Evolutionary conservation across 306 rosid genomes (phyloP).

Genomic region (Corylus americana): DNA sequence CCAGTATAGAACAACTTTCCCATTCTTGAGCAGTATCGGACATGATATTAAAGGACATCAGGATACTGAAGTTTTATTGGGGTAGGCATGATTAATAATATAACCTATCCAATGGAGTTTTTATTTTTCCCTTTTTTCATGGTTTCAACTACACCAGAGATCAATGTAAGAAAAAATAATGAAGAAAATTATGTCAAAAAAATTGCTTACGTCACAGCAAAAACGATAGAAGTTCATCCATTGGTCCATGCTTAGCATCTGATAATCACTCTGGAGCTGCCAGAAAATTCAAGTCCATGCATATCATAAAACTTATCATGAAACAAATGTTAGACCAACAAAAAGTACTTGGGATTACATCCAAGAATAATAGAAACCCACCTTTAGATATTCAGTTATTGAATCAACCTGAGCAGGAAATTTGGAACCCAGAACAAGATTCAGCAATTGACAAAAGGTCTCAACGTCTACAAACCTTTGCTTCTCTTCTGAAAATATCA

Average conservation of each 20-base stretch:
- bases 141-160: background rate
- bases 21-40: background rate
- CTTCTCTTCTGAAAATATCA: constrained; percentile 56
- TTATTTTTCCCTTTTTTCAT: background rate
- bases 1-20: background rate
- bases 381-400: constrained; percentile 59
- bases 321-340: background rate
- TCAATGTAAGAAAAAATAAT: background rate
- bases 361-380: constrained; percentile 20
- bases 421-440: constrained; percentile 48
- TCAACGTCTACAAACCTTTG: constrained; percentile 69
- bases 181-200: background rate
- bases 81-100: background rate
- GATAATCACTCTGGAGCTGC: constrained; percentile 64
- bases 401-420: constrained; percentile 49
- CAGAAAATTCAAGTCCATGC: constrained; percentile 20
- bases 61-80: background rate
- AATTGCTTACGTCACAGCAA: constrained; percentile 54
- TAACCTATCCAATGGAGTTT: background rate
- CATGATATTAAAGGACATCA: background rate
- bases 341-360: background rate
- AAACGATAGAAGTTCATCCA: constrained; percentile 61
- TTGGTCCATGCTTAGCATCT: constrained; percentile 59
- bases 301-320: constrained; percentile 26
- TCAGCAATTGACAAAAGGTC: constrained; percentile 54